Evolutionary conservation across 1,284 basidiomycete genomes (phyloP).

Genomic region (Rhodotorula sp.): DNA sequence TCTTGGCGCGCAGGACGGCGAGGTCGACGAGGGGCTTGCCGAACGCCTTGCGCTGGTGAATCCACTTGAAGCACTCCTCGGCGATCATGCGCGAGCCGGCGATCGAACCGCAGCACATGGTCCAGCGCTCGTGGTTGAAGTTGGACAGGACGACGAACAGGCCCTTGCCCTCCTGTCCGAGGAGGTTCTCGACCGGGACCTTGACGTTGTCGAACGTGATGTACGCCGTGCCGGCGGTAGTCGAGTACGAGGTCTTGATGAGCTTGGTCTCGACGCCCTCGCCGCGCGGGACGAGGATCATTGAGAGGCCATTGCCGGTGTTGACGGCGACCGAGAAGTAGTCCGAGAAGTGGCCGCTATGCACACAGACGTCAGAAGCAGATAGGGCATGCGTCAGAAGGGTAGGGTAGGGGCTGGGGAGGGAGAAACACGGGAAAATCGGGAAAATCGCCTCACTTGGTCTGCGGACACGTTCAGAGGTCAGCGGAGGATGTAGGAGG

Average conservation of each 20-base stretch:
- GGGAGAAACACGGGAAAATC: not conserved
- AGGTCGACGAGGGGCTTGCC: slow-evolving; percentile 44
- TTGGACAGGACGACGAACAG: slow-evolving; percentile 61
- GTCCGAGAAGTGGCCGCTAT: slow-evolving; percentile 49
- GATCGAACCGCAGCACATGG: slow-evolving; percentile 52
- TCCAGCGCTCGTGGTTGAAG: slow-evolving; percentile 52
- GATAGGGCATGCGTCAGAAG: no score
- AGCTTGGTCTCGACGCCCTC: slow-evolving; percentile 72
- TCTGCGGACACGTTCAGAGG: slow-evolving; percentile 2
- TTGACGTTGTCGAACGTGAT: slow-evolving; percentile 84
- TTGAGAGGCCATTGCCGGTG: slow-evolving; percentile 72
- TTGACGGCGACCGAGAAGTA: slow-evolving; percentile 42
- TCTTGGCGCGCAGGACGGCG: slow-evolving; percentile 43
- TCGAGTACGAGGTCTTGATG: slow-evolving; percentile 68
- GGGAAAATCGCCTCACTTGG: slow-evolving; percentile 44
- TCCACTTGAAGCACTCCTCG: slow-evolving; percentile 45
- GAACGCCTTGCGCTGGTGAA: slow-evolving; percentile 42
- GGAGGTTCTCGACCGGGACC: slow-evolving; percentile 79
- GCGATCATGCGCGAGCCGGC: slow-evolving; percentile 35
- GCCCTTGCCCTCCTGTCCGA: slow-evolving; percentile 78
- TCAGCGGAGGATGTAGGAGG: not conserved
- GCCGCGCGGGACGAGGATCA: slow-evolving; percentile 61
- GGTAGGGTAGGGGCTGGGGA: no score
- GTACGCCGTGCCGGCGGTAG: slow-evolving; percentile 68
- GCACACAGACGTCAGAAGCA: no score